phyloP scores from a whole-genome alignment of 2,329 filamentous ascomycete genomes.

The Tolypocladium cylindrosporum region DNA sequence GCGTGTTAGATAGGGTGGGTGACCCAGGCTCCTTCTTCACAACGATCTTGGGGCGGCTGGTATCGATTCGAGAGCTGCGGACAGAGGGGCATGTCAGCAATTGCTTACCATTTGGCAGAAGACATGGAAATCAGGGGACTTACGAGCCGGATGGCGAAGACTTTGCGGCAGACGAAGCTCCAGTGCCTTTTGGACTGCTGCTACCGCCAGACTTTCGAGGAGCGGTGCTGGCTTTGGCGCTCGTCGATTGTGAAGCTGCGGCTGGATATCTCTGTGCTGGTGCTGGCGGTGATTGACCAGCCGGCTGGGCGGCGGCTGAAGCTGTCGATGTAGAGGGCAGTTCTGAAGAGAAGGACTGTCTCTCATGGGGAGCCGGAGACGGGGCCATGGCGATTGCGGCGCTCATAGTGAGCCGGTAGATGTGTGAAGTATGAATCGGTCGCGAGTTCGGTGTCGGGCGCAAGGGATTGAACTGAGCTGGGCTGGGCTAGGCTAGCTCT shows the following conservation, averaged over 20 bases:
- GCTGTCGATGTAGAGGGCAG: constrained; percentile 27
- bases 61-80: background rate
- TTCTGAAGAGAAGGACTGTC: constrained; percentile 46
- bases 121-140: constrained; percentile 20
- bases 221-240: constrained; percentile 26
- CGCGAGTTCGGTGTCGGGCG: background rate
- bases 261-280: constrained; percentile 32
- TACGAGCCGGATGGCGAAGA: constrained; percentile 52
- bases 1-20: constrained; percentile 63
- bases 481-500: background rate
- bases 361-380: constrained; percentile 57
- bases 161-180: constrained; percentile 30
- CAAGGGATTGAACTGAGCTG: background rate
- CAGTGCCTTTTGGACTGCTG: constrained; percentile 39
- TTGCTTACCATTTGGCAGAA: background rate
- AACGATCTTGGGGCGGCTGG: constrained; percentile 64
- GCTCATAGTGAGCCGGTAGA: constrained; percentile 45
- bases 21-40: constrained; percentile 96
- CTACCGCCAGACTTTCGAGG: constrained; percentile 40
- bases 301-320: constrained; percentile 13
- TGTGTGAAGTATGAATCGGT: background rate
- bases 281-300: constrained; percentile 26
- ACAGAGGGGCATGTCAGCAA: constrained; percentile 7
- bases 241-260: constrained; percentile 14
- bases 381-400: constrained; percentile 59